Evolutionary conservation across 306 rosid genomes (phyloP).

Genomic region (Fragaria vesca): DNA sequence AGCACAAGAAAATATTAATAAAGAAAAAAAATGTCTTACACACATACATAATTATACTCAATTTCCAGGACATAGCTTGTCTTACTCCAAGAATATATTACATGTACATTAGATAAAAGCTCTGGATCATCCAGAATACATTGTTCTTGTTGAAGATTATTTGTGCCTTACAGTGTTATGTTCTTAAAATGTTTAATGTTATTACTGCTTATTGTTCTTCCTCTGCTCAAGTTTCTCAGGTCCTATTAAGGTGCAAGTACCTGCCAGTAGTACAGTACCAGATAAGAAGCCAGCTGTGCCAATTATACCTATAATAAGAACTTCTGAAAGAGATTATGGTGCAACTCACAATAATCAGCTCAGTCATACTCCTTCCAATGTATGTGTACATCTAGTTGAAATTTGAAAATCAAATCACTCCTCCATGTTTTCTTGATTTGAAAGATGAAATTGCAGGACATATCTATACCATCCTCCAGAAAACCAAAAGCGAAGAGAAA

Average conservation of each 20-base stretch:
- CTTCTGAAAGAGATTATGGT: conserved; percentile 47
- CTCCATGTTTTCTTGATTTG: conserved; percentile 28
- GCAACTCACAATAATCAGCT: conserved; percentile 47
- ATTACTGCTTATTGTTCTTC: conserved; percentile 85
- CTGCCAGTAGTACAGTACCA: conserved; percentile 43
- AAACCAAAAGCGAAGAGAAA: conserved; percentile 77
- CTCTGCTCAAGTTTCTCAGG: conserved; percentile 99
- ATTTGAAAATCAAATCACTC: conserved; percentile 12
- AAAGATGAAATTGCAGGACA: conserved; percentile 57
- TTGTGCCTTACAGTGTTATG: conserved; percentile 21
- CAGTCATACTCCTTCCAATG: conserved; percentile 46
- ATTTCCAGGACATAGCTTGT: neutral
- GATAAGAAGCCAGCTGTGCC: conserved; percentile 65
- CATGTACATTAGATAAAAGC: neutral
- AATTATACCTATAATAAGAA: conserved; percentile 44
- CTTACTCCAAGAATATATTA: neutral
- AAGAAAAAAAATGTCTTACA: neutral
- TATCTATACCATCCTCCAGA: conserved; percentile 59
- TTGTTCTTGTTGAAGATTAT: conserved; percentile 2
- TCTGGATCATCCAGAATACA: conserved; percentile 6
- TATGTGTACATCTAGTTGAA: conserved; percentile 35
- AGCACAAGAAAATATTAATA: neutral
- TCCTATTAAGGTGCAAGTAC: conserved; percentile 83
- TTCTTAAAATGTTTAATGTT: conserved; percentile 35
- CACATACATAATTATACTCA: neutral